Base-by-base conservation (phyloP, 768 basidiomycete species). In the Hericium alpestre region DNA sequence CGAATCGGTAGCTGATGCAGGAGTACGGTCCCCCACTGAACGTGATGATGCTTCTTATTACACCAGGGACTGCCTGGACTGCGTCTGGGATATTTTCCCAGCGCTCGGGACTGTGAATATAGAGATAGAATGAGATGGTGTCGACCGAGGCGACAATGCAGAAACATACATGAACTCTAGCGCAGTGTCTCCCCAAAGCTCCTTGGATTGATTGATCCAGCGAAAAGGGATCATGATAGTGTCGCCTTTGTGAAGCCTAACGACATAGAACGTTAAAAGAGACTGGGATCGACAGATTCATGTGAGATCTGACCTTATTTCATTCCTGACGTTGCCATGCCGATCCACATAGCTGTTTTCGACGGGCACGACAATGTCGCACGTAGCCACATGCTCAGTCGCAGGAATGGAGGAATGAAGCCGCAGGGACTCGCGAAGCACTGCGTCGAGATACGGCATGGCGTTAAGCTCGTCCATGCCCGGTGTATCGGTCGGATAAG, bases 1-100 rank as follows among this genome's bases (percentile, higher is more conserved):
- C 73, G 64, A 86, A 86, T 3, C 80, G 76, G 64, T 79, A 86
- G 0, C 84, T 84, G 38, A 87, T 85, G 59, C 85, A 88, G 0
- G 82, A 75, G 18, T 76, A 75, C 13, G 82, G 80, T 5, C 86
- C 86, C 38, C 81, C 82, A 2, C 83, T 61, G 74, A 88, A 88
- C 0, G 80, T 76, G 38, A 86, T 64, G 59, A 81, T 64, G 62
- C 83, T 76, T 8, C 78, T 74, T 77, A 79, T 84, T 0, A 86
- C 73, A 6, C 84, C 80, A 4, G 86, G 86, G 20, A 86, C 69
- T 0, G 65, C 56, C 3, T 65, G 64, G 1, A 71, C 75, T 1
- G 70, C 70, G 18, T 76, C 74, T 0, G 83, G 81, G 9, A 73
- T 38, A 2, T 71, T 62, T 15, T 71, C 65, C 86, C 86, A 88